phyloP scores from a whole-genome alignment of 208 protist species.

The Porcisia deanei region DNA sequence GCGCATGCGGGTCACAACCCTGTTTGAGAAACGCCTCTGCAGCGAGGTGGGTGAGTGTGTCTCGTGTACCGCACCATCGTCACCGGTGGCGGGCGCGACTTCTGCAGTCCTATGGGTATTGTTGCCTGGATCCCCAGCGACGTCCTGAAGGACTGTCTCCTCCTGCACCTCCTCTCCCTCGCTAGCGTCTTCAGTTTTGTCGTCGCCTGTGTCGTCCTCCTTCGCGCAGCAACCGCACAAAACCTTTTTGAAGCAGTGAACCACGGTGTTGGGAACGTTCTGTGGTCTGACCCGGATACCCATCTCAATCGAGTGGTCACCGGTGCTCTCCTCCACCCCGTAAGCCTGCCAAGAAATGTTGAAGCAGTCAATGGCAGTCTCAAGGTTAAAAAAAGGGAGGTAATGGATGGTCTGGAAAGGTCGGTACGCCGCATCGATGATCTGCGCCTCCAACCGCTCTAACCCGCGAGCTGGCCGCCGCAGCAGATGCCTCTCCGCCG shows the following conservation, averaged over 20 bases:
- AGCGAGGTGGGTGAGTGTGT: not conserved
- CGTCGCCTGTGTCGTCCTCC: conserved; percentile 18
- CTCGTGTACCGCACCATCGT: not conserved
- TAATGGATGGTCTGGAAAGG: conserved; percentile 58
- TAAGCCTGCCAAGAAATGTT: conserved; percentile 88
- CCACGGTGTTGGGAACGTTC: conserved; percentile 37
- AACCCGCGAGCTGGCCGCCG: conserved; percentile 45
- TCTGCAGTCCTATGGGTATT: not conserved
- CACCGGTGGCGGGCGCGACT: conserved; percentile 6
- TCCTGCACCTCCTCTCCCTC: not conserved
- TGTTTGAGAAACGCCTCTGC: not conserved
- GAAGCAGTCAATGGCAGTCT: conserved; percentile 88
- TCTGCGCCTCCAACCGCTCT: conserved; percentile 44
- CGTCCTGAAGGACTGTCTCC: not conserved
- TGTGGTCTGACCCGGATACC: conserved; percentile 32
- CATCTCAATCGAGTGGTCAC: conserved; percentile 34
- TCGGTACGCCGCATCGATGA: conserved; percentile 57
- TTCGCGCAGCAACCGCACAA: conserved; percentile 41
- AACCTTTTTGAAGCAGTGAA: conserved; percentile 33
- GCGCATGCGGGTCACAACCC: conserved; percentile 16
- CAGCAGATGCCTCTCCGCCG: conserved; percentile 52
- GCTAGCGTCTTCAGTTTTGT: conserved; percentile 15
- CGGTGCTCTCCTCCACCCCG: conserved; percentile 36
- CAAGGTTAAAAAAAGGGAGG: conserved; percentile 87
- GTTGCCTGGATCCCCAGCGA: not conserved